Percentiles rank a stretch among this genome's conserved stretches.
These are phyloP conservation scores for Balakata baccata DNA, from an alignment of 345 rosid species.

Conservation along the genomic window DNA sequence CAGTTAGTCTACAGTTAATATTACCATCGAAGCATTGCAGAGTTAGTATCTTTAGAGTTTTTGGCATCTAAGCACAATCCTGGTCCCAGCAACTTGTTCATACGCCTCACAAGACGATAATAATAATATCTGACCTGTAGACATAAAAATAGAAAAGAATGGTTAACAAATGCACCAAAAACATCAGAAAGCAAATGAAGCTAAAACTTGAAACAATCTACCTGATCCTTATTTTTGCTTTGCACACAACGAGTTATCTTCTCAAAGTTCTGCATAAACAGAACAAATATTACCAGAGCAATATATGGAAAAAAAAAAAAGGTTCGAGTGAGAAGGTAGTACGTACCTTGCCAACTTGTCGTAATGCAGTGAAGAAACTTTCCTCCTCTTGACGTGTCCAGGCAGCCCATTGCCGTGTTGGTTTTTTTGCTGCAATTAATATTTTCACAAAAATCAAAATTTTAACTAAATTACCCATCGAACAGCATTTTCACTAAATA, in stretches of 20 bases:
- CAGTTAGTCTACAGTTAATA: conserved; percentile 3
- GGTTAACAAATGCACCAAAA: conserved; percentile 2
- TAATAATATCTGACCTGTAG: conserved; percentile 98
- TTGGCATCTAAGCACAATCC: conserved; percentile 89
- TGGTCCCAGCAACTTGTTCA: conserved; percentile 97
- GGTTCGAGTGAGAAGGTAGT: conserved; percentile 1
- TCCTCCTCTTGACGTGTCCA: conserved; percentile 99
- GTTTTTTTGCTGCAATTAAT: conserved; percentile 58
- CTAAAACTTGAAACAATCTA: conserved; percentile 25
- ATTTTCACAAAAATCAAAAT: conserved; percentile 7
- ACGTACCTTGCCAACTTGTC: conserved; percentile 96
- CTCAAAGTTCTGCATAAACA: conserved; percentile 75
- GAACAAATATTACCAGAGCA: conserved; percentile 13
- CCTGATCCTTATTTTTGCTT: conserved; percentile 99
- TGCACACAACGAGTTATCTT: conserved; percentile 92
- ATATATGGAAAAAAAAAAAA: conserved; percentile 12
- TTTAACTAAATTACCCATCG: background rate
- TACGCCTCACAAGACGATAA: conserved; percentile 93
- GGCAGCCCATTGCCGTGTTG: conserved; percentile 99
- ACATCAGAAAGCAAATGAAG: conserved; percentile 1
- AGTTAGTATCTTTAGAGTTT: conserved; percentile 95
- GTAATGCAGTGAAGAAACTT: conserved; percentile 92
- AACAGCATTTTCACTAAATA: conserved; percentile 4
- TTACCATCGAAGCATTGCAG: conserved; percentile 99
- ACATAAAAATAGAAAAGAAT: conserved; percentile 13